Evolutionary conservation across 2,329 filamentous ascomycete species (phyloP).

Genomic region (Ophiostoma angusticollis): DNA sequence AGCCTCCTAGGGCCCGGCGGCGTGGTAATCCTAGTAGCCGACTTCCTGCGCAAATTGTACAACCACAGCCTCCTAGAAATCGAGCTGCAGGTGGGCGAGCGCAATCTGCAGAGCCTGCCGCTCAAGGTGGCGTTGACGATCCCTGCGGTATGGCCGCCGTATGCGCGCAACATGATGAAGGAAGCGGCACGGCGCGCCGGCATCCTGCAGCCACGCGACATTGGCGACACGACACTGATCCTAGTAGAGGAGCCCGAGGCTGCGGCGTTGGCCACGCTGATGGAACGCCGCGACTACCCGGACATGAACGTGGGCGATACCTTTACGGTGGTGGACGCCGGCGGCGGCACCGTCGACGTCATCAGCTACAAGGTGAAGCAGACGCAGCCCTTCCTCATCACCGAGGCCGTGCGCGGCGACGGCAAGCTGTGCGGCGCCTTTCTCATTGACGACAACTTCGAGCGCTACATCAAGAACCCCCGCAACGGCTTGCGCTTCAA

Average conservation of each 20-base stretch:
- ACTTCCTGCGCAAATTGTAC: constrained; percentile 25
- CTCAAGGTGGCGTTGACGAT: constrained; percentile 30
- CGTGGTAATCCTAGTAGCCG: constrained; percentile 19
- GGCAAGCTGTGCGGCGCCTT: constrained; percentile 38
- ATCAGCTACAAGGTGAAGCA: constrained; percentile 35
- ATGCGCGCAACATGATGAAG: constrained; percentile 25
- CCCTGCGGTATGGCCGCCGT: constrained; percentile 33
- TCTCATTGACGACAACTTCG: constrained; percentile 36
- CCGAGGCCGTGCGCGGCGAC: constrained; percentile 35
- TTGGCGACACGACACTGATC: constrained; percentile 19
- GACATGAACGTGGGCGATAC: constrained; percentile 10
- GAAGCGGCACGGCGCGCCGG: constrained; percentile 24
- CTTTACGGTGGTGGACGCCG: constrained; percentile 20
- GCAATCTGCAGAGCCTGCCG: constrained; percentile 5
- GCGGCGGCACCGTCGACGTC: constrained; percentile 29
- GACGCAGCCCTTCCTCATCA: constrained; percentile 25
- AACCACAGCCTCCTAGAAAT: constrained; percentile 14
- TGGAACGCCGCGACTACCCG: constrained; percentile 17
- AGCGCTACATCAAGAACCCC: constrained; percentile 28
- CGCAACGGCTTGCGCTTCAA: constrained; percentile 32
- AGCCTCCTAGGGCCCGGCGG: constrained; percentile 6
- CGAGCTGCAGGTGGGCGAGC: constrained; percentile 14
- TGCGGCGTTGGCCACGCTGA: constrained; percentile 27
- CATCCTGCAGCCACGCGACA: constrained; percentile 18
- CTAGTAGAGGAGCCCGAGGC: constrained; percentile 34